These are phyloP conservation scores for Solanum tarapatanum DNA, from an alignment of 257 asterid genomes.

Conservation along the genomic window DNA sequence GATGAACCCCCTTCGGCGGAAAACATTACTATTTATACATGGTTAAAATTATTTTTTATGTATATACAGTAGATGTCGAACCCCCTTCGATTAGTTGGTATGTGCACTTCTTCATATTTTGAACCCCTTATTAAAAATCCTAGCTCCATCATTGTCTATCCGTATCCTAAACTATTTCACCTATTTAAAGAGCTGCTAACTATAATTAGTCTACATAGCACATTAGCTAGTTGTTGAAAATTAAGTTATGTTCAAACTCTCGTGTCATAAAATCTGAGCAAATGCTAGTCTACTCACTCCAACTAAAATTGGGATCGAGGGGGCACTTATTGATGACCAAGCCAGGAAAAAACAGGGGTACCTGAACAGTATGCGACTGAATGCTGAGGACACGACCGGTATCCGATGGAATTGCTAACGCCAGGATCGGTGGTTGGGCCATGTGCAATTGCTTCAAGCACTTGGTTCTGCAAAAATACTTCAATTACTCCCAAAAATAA, in stretches of 20 bases:
- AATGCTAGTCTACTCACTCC: background rate
- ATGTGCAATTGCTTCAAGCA: constrained; percentile 27
- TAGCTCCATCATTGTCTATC: background rate
- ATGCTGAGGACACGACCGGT: constrained; percentile 93
- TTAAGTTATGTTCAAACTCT: background rate
- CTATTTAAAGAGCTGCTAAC: background rate
- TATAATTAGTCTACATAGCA: background rate
- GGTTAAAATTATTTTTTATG: no score
- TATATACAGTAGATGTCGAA: no score
- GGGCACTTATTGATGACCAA: background rate
- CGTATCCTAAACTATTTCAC: background rate
- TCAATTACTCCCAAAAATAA: background rate
- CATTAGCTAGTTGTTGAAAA: background rate
- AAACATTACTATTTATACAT: no score
- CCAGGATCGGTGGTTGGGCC: constrained; percentile 80
- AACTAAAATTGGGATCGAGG: background rate
- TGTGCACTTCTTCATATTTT: no score
- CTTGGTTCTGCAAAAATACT: constrained; percentile 24
- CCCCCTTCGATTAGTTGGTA: no score
- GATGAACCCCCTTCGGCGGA: no score
- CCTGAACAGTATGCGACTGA: constrained; percentile 99
- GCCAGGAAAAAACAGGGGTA: constrained; percentile 8
- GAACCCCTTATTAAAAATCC: no score
- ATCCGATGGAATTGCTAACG: constrained; percentile 76
- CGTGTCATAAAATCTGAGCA: background rate